Evolutionary conservation across 306 rosid species (phyloP).

Genomic region (Hippophae tibetana): DNA sequence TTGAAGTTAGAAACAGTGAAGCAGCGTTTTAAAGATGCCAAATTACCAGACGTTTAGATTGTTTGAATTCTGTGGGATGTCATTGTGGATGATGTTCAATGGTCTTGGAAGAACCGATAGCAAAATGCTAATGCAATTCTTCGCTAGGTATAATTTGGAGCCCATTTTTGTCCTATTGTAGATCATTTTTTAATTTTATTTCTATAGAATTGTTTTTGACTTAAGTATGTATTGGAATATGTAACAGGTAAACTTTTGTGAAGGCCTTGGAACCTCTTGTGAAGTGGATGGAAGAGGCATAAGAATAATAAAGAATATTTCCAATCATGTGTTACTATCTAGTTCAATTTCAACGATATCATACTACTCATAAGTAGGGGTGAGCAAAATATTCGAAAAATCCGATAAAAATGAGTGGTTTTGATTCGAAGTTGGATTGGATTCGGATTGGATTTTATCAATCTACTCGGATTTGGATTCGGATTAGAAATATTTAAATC

Average conservation of each 20-base stretch:
- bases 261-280: slow-evolving; percentile 91
- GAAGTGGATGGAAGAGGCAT: slow-evolving; percentile 99
- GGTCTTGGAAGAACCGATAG: slow-evolving; percentile 99
- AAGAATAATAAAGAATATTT: slow-evolving; percentile 64
- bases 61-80: slow-evolving; percentile 91
- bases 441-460: too few species aligned
- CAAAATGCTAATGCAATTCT: slow-evolving; percentile 96
- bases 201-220: neutral
- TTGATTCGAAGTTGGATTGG: too few species aligned
- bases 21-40: slow-evolving; percentile 87
- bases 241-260: slow-evolving; percentile 85
- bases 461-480: too few species aligned
- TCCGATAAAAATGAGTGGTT: too few species aligned
- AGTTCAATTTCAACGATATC: slow-evolving; percentile 17
- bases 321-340: slow-evolving; percentile 1
- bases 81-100: slow-evolving; percentile 99
- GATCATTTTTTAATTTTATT: neutral
- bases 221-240: slow-evolving; percentile 9
- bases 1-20: slow-evolving; percentile 93
- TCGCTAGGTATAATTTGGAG: slow-evolving; percentile 53
- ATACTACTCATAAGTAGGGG: slow-evolving; percentile 1
- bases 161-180: neutral
- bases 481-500: too few species aligned
- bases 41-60: slow-evolving; percentile 69
- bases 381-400: too few species aligned